These are phyloP conservation scores for Suillus sp. DNA, from an alignment of 768 basidiomycete species.

Conservation along the genomic window DNA sequence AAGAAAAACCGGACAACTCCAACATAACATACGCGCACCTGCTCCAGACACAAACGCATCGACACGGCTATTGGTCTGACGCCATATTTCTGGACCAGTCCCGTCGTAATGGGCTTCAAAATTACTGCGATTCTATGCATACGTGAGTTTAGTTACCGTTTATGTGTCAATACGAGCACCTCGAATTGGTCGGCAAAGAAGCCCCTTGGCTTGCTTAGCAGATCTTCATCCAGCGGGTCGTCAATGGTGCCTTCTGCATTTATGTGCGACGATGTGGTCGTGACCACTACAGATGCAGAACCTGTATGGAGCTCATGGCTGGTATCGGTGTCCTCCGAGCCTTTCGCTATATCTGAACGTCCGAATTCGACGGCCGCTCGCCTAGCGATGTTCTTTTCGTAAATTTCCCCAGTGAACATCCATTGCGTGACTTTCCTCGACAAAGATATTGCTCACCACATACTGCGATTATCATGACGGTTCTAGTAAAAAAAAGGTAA, in stretches of 20 bases:
- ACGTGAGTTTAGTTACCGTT: background rate
- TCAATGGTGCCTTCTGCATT: conserved; percentile 32
- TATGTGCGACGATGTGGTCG: conserved; percentile 49
- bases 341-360: conserved; percentile 31
- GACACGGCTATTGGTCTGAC: conserved; percentile 81
- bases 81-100: conserved; percentile 95
- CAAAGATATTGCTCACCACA: conserved; percentile 50
- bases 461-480: conserved; percentile 42
- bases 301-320: conserved; percentile 42
- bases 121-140: conserved; percentile 77
- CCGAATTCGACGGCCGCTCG: conserved; percentile 79
- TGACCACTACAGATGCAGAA: conserved; percentile 53
- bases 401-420: background rate
- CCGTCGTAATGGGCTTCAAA: conserved; percentile 85
- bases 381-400: conserved; percentile 79
- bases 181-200: conserved; percentile 98
- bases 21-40: conserved; percentile 44
- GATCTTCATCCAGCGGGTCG: conserved; percentile 43
- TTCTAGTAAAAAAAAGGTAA: background rate
- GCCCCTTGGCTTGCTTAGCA: conserved; percentile 63
- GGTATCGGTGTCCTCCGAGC: conserved; percentile 22
- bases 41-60: conserved; percentile 91
- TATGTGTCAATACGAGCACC: conserved; percentile 29
- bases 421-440: background rate
- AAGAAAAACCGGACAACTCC: background rate